Evolutionary conservation across 2,329 filamentous ascomycete genomes (phyloP), one percentile per base, ranked within the genome.

Genomic region (Emergomyces pasteurianus): DNA sequence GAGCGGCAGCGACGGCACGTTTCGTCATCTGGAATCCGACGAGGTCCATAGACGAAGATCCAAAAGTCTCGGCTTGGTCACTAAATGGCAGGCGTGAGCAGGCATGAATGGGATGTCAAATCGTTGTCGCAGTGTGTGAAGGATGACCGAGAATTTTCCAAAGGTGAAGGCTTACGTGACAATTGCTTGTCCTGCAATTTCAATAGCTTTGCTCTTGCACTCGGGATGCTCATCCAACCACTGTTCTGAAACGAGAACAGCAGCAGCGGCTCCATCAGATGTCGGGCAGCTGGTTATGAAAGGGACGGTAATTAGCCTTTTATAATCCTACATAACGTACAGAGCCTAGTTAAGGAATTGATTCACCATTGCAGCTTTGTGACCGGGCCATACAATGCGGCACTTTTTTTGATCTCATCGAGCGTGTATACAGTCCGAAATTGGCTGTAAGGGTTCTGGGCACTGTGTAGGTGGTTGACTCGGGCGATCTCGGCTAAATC

Each of bases 11-110:
- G 8, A 64, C 66, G 3, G 69, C 69, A n/a, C 63, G 55, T 36
- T 60, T 61, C 12, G 67, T 67, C 69, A 71, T 71, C 49, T 67
- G 67, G 55, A 64, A 70, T 16, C 69, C 69, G 18, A 71, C 63
- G 8, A 71, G 66, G 58, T 71, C 63, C 28, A 71, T 71, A 10
- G 67, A 60, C 36, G 65, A 66, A 26, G 58, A 31, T 26, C 49
- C 53, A 54, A 64, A 66, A 2, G 63, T 58, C 28, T 56, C 40
- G 53, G 63, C 49, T 36, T 59, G 47, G 47, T 67, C 66, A 26
- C 61, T 63, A 46, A 23, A 55, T 46, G 10, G 10, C 12, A 9
- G 26, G 12, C 8, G 26, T 50, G 16, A 50, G 14, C 31, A 31
- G 10, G 47, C 9, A 26, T 36, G 6, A 36, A 21, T 16, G 9